A percentile compares a stretch with the other conserved stretches of the same genome.
Evolutionary conservation across 2,329 filamentous ascomycete species (phyloP).

Genomic region (Coleophoma crateriformis): DNA sequence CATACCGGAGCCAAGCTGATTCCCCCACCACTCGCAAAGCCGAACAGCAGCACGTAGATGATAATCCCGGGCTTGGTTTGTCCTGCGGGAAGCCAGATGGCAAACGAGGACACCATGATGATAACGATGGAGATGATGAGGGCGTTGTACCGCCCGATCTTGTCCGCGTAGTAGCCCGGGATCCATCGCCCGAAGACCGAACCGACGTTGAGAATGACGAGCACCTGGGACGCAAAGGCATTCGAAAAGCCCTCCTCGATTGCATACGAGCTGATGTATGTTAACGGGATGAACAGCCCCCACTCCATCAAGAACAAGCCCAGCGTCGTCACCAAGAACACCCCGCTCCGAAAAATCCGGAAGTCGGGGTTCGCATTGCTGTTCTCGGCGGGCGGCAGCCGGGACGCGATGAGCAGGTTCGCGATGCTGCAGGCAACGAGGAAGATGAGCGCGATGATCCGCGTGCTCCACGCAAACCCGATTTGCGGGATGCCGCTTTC

Average conservation of each 20-base stretch:
- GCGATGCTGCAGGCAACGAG: constrained; percentile 15
- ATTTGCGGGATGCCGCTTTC: constrained; percentile 19
- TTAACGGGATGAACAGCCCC: constrained; percentile 73
- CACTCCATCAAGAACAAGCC: constrained; percentile 71
- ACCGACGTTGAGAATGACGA: constrained; percentile 79
- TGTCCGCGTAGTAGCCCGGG: constrained; percentile 75
- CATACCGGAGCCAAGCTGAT: constrained; percentile 82
- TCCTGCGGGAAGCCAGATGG: constrained; percentile 64
- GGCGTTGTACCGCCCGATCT: constrained; percentile 76
- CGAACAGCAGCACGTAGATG: constrained; percentile 71
- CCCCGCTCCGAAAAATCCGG: constrained; percentile 46
- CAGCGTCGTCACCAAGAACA: constrained; percentile 48
- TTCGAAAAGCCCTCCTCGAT: too few relatives aligned
- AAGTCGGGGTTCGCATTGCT: constrained; percentile 47
- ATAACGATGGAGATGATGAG: constrained; percentile 62
- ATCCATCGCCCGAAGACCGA: constrained; percentile 74
- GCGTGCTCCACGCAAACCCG: constrained; percentile 23
- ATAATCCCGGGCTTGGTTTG: constrained; percentile 49
- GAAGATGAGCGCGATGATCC: constrained; percentile 19
- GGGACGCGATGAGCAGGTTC: constrained; percentile 35
- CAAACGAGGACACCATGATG: background rate
- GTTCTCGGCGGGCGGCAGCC: constrained; percentile 51
- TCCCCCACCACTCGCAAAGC: constrained; percentile 74
- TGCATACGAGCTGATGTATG: constrained; percentile 65
- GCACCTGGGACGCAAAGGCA: constrained; percentile 67